Percentiles rank a stretch among this genome's conserved stretches.
Evolutionary conservation across 1,284 basidiomycete species (phyloP).

Genomic region (Calocybe gambosa): DNA sequence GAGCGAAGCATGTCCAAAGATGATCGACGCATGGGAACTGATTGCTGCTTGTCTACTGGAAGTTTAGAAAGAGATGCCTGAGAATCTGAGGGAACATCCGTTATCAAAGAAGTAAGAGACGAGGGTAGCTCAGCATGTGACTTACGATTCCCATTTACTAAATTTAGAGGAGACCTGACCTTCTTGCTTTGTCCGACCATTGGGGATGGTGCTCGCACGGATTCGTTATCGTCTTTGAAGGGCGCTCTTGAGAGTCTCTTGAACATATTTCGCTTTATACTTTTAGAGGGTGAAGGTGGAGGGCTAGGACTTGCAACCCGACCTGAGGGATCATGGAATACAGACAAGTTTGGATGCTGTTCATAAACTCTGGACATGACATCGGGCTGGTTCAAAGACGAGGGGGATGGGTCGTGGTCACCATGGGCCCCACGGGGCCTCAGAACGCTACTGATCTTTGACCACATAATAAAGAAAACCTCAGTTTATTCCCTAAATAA

Average conservation of each 20-base stretch:
- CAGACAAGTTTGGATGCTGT: conserved; percentile 54
- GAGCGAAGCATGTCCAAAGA: conserved; percentile 27
- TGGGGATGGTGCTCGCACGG: conserved; percentile 29
- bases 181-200: conserved; percentile 45
- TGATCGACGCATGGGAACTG: conserved; percentile 19
- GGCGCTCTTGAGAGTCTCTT: conserved; percentile 34
- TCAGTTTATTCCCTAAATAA: neutral
- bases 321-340: conserved; percentile 42
- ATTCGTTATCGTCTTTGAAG: conserved; percentile 29
- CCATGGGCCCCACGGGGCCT: conserved; percentile 38
- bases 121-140: conserved; percentile 5
- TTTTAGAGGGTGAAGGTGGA: conserved; percentile 41
- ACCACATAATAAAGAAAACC: conserved; percentile 44
- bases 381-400: conserved; percentile 27
- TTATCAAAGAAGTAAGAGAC: neutral
- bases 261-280: conserved; percentile 33
- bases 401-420: conserved; percentile 28
- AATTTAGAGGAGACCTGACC: conserved; percentile 44
- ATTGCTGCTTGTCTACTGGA: conserved; percentile 26
- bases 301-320: conserved; percentile 35
- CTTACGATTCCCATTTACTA: conserved; percentile 35
- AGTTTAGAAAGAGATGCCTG: conserved; percentile 37
- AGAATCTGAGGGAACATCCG: conserved; percentile 29
- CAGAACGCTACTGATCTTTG: conserved; percentile 51
- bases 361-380: conserved; percentile 48